These are phyloP conservation scores for Paracoccidioides brasiliensis DNA, from an alignment of 2,329 filamentous ascomycete genomes.

Conservation along the genomic window DNA sequence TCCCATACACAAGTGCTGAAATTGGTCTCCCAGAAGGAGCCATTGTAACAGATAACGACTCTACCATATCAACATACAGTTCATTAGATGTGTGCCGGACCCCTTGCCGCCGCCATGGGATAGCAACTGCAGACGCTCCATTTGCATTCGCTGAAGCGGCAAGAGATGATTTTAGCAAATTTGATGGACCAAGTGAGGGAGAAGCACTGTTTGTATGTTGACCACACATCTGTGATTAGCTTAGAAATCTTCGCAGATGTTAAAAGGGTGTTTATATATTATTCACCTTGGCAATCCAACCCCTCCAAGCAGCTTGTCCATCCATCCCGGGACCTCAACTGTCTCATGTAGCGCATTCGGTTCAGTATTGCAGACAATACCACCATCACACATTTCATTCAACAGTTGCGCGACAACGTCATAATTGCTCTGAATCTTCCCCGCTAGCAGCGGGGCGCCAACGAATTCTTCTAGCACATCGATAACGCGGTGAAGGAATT, in stretches of 20 bases:
- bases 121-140: conserved; percentile 34
- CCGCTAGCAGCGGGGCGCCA: conserved; percentile 69
- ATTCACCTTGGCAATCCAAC: conserved; percentile 65
- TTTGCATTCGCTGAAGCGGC: conserved; percentile 18
- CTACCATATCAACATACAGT: conserved; percentile 89
- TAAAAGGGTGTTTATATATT: not conserved
- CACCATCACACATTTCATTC: conserved; percentile 92
- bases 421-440: conserved; percentile 79
- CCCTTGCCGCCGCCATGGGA: conserved; percentile 84
- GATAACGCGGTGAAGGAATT: conserved; percentile 86
- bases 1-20: conserved; percentile 76
- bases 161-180: conserved; percentile 29
- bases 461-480: conserved; percentile 92
- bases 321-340: conserved; percentile 80
- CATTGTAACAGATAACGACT: conserved; percentile 74
- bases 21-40: conserved; percentile 82
- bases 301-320: conserved; percentile 77
- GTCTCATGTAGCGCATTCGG: conserved; percentile 83
- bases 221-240: not conserved
- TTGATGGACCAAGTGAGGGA: conserved; percentile 28
- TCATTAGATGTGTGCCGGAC: conserved; percentile 95
- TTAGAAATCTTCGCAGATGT: not conserved
- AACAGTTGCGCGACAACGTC: conserved; percentile 88
- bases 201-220: conserved; percentile 22
- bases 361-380: conserved; percentile 79